Percentiles rank a stretch among this genome's conserved stretches.
phyloP scores from a whole-genome alignment of 768 basidiomycete species.

The Filobasidium wieringae region DNA sequence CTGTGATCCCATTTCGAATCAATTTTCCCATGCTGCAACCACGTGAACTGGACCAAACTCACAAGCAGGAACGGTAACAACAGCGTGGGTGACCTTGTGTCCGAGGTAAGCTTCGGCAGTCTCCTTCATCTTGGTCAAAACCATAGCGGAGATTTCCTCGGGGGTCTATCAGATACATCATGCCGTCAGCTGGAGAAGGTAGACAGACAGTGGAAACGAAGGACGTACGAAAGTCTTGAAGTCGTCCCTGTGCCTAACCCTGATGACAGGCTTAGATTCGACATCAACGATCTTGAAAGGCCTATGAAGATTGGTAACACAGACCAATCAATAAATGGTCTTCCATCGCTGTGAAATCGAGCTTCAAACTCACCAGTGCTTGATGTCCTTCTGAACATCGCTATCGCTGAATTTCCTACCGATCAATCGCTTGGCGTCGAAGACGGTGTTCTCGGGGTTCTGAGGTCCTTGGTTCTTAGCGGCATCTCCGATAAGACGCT shows the following conservation, averaged over 20 bases:
- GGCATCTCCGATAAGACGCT: conserved; percentile 77
- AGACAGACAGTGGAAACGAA: background rate
- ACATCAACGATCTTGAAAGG: conserved; percentile 43
- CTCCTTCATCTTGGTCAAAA: conserved; percentile 58
- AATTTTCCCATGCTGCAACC: background rate
- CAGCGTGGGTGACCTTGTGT: conserved; percentile 54
- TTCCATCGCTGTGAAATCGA: background rate
- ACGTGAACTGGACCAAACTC: conserved; percentile 8
- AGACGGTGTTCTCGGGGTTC: conserved; percentile 86
- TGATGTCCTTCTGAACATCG: conserved; percentile 45
- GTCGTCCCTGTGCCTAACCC: conserved; percentile 54
- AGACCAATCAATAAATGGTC: background rate
- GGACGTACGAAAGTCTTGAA: conserved; percentile 35
- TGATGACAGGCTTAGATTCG: conserved; percentile 40
- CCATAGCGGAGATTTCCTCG: conserved; percentile 59
- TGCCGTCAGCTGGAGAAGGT: too few relatives aligned
- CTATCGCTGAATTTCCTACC: conserved; percentile 69
- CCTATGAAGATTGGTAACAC: conserved; percentile 11
- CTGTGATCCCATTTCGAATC: conserved; percentile 10
- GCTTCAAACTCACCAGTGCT: conserved; percentile 35
- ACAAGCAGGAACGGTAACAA: conserved; percentile 64
- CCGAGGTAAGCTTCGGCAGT: conserved; percentile 59
- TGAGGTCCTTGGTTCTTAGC: conserved; percentile 93
- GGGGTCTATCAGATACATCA: conserved; percentile 40
- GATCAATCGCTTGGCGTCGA: conserved; percentile 92